A percentile compares a stretch with the other conserved stretches of the same genome.
Evolutionary conservation across 495 filamentous ascomycete genomes (phyloP).

Genomic region (Niebla homalea): DNA sequence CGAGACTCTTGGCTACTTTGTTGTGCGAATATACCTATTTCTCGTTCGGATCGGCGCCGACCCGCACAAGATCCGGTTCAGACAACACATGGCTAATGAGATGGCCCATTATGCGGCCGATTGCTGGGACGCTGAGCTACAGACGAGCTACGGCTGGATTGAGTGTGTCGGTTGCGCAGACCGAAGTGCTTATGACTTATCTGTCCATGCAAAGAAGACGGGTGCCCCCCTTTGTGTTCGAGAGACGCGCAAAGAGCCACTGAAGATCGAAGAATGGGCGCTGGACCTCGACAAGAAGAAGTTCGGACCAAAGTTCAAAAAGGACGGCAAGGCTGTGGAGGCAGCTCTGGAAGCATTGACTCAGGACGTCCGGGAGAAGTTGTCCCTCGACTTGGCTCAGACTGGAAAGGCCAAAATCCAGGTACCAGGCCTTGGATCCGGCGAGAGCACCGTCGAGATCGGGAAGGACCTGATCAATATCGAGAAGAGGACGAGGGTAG

Average conservation of each 20-base stretch:
- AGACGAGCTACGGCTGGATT: conserved; percentile 71
- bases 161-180: conserved; percentile 81
- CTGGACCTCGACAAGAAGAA: conserved; percentile 74
- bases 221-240: conserved; percentile 60
- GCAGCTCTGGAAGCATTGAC: conserved; percentile 50
- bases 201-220: conserved; percentile 71
- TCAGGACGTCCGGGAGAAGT: conserved; percentile 58
- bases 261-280: conserved; percentile 58
- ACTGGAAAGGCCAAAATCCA: conserved; percentile 54
- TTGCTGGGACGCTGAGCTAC: conserved; percentile 75
- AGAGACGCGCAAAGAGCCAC: conserved; percentile 51
- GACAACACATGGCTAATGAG: conserved; percentile 72
- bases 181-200: conserved; percentile 66
- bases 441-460: conserved; percentile 54
- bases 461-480: conserved; percentile 57
- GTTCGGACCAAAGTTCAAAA: conserved; percentile 68
- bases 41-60: conserved; percentile 58
- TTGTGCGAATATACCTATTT: conserved; percentile 66
- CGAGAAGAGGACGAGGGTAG: conserved; percentile 53
- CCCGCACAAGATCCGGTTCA: conserved; percentile 59
- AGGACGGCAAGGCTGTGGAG: conserved; percentile 64
- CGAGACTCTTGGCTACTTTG: conserved; percentile 80
- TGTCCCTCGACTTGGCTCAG: conserved; percentile 49
- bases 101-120: conserved; percentile 79
- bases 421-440: conserved; percentile 41